Evolutionary conservation across 768 basidiomycete species (phyloP).

Genomic region (Termitomyces sp.): DNA sequence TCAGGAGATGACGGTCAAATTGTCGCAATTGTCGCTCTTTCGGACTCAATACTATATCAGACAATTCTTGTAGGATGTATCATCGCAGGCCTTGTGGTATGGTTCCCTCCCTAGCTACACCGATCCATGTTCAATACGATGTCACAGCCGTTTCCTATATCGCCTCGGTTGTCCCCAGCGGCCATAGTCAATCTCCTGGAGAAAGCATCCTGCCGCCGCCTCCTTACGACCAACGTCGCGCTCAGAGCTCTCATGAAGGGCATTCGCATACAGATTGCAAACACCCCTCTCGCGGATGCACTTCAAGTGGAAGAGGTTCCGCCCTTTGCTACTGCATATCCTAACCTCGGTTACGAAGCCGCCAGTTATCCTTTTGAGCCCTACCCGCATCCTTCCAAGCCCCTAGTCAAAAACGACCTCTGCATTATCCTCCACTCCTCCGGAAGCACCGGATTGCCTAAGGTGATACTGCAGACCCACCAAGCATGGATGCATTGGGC

Average conservation of each 20-base stretch:
- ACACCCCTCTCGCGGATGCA: conserved; percentile 7
- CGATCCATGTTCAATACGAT: not conserved
- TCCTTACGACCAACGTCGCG: conserved; percentile 27
- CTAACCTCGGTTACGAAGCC: conserved; percentile 9
- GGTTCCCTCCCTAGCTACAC: not conserved
- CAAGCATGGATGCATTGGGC: conserved; percentile 16
- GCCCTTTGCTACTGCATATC: conserved; percentile 6
- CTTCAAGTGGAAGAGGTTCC: conserved; percentile 25
- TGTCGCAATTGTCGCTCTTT: conserved; percentile 22
- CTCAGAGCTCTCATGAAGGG: conserved; percentile 22
- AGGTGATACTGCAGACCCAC: conserved; percentile 23
- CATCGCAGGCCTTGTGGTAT: conserved; percentile 14
- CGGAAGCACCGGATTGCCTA: conserved; percentile 31
- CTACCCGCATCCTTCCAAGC: not conserved
- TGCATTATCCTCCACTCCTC: conserved; percentile 5
- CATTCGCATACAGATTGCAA: conserved; percentile 16
- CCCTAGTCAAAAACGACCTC: too few species aligned
- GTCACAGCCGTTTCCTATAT: conserved; percentile 13
- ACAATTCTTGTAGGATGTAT: conserved; percentile 25
- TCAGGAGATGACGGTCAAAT: conserved; percentile 16
- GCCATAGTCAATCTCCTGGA: conserved; percentile 29
- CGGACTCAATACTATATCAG: conserved; percentile 25
- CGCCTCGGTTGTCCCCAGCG: conserved; percentile 28
- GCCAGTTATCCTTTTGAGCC: conserved; percentile 2
- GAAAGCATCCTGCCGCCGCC: conserved; percentile 29